A percentile compares a stretch with the other conserved stretches of the same genome.
These are phyloP conservation scores for Suzukiozyma palmioleophila DNA, from an alignment of 1,139 yeast genomes.

Conservation along the genomic window DNA sequence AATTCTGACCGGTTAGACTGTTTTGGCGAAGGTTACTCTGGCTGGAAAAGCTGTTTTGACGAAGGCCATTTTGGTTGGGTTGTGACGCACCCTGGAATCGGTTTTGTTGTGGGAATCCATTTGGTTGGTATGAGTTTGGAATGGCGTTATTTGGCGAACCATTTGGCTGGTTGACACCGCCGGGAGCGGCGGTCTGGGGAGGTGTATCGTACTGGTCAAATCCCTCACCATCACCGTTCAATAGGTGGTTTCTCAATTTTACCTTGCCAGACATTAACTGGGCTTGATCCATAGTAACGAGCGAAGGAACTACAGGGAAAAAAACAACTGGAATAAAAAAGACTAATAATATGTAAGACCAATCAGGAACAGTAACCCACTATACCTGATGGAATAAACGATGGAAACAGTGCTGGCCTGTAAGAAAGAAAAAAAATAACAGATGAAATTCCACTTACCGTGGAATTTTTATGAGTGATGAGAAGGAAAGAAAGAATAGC, in stretches of 20 bases:
- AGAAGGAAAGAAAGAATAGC: neutral
- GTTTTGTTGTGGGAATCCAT: slow-evolving; percentile 7
- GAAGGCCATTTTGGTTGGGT: slow-evolving; percentile 7
- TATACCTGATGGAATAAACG: neutral
- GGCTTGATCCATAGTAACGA: slow-evolving; percentile 5
- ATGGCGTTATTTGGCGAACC: slow-evolving; percentile 1
- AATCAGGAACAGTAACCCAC: neutral
- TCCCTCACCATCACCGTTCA: slow-evolving; percentile 24
- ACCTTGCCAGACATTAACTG: slow-evolving; percentile 17
- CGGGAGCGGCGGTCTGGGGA: neutral
- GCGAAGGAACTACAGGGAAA: neutral
- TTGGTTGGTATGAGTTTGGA: slow-evolving; percentile 1
- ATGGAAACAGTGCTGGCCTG: neutral
- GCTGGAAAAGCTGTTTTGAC: slow-evolving; percentile 14
- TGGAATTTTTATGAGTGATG: no score
- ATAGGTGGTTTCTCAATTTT: slow-evolving; percentile 31
- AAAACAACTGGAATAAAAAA: neutral
- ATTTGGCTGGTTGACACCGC: neutral
- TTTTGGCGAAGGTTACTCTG: slow-evolving; percentile 9
- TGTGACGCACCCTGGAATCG: slow-evolving; percentile 9
- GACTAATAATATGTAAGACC: neutral
- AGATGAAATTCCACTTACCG: neutral
- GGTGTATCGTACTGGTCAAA: neutral
- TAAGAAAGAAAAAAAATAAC: neutral
- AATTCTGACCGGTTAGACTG: slow-evolving; percentile 6